A percentile compares a stretch with the other conserved stretches of the same genome.
Conservation (phyloP, 169 alveolate genomes). For the Plasmodium inui region DNA sequence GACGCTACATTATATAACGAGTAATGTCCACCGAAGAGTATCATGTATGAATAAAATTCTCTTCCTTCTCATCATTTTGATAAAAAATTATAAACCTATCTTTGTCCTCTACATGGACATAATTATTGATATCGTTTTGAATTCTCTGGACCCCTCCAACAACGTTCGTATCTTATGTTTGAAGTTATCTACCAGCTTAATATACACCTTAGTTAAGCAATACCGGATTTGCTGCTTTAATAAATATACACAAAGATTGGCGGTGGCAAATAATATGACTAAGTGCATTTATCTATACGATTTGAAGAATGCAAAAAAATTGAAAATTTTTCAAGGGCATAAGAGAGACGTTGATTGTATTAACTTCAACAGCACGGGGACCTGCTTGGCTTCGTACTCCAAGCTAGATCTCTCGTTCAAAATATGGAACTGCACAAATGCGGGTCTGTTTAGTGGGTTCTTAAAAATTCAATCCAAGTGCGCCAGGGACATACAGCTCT, state of each 20-base stretch:
- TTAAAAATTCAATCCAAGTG: slow-evolving; percentile 65
- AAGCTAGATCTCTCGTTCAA: slow-evolving; percentile 65
- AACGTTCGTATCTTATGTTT: slow-evolving; percentile 56
- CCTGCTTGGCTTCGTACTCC: slow-evolving; percentile 67
- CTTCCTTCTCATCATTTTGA: slow-evolving; percentile 45
- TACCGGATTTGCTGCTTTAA: slow-evolving; percentile 61
- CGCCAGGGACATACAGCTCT: slow-evolving; percentile 39
- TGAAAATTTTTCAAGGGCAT: slow-evolving; percentile 75
- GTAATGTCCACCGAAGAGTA: slow-evolving; percentile 44
- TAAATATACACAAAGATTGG: slow-evolving; percentile 71
- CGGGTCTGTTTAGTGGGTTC: slow-evolving; percentile 74
- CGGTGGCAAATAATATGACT: slow-evolving; percentile 67
- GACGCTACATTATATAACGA: slow-evolving; percentile 56
- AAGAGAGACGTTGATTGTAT: slow-evolving; percentile 54
- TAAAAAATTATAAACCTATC: slow-evolving; percentile 63
- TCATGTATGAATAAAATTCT: slow-evolving; percentile 56
- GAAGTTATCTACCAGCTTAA: slow-evolving; percentile 65
- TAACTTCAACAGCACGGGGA: slow-evolving; percentile 38
- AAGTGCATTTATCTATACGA: slow-evolving; percentile 71
- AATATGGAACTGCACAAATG: slow-evolving; percentile 69
- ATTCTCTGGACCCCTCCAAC: slow-evolving; percentile 69
- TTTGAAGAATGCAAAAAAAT: slow-evolving; percentile 70
- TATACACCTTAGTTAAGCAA: slow-evolving; percentile 56
- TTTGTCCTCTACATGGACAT: slow-evolving; percentile 49
- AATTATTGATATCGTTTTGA: slow-evolving; percentile 57